phyloP scores from a whole-genome alignment of 2,329 filamentous ascomycete genomes.

The Aspergillus ustus region DNA sequence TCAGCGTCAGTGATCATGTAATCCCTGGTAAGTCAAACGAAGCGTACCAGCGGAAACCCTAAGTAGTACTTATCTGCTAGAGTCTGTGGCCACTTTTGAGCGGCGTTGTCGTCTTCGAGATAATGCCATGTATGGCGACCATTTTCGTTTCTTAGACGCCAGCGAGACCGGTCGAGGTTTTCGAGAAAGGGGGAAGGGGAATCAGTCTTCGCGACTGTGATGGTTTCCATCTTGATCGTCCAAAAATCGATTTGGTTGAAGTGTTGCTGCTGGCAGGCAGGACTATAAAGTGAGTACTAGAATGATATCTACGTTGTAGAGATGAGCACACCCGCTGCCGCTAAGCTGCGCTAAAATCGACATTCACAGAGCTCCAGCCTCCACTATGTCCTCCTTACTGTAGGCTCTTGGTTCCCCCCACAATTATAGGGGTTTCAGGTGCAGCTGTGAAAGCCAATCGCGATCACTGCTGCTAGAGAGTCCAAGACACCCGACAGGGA shows the following conservation, averaged over 20 bases:
- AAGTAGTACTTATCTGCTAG: constrained; percentile 85
- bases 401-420: neutral
- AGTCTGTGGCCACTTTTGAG: constrained; percentile 80
- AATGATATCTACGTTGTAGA: constrained; percentile 17
- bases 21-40: constrained; percentile 13
- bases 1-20: neutral
- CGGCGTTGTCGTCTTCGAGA: constrained; percentile 71
- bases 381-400: neutral
- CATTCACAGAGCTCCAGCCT: neutral
- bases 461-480: neutral
- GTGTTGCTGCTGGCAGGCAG: neutral
- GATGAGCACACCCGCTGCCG: constrained; percentile 9
- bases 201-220: constrained; percentile 1
- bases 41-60: constrained; percentile 73
- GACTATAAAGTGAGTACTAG: constrained; percentile 5
- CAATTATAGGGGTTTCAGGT: neutral
- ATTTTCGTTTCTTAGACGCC: constrained; percentile 80
- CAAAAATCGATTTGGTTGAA: neutral
- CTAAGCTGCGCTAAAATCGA: constrained; percentile 3
- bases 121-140: constrained; percentile 96
- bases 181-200: neutral
- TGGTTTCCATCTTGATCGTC: neutral
- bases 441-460: neutral
- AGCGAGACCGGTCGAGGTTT: constrained; percentile 44
- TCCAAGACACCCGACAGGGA: neutral